phyloP scores from a whole-genome alignment of 1,139 yeast genomes.

The Meyerozyma smithsonii region DNA sequence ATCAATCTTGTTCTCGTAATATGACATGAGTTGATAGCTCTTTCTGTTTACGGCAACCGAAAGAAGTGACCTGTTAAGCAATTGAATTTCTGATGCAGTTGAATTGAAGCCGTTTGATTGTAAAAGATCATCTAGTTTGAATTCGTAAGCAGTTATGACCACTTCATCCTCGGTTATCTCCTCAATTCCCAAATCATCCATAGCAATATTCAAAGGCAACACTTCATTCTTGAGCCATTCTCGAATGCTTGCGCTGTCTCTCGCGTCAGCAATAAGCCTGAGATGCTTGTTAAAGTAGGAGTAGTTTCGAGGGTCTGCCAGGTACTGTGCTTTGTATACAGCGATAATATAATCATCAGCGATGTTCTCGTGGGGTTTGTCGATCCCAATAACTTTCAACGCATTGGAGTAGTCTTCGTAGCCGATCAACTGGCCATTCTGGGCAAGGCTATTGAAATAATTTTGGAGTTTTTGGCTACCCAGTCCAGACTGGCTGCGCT shows the following conservation, averaged over 20 bases:
- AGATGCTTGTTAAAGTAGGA: conserved; percentile 33
- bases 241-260: conserved; percentile 39
- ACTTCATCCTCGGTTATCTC: conserved; percentile 73
- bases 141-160: conserved; percentile 63
- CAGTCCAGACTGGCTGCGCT: conserved; percentile 8
- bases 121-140: conserved; percentile 59
- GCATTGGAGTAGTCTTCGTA: conserved; percentile 55
- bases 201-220: conserved; percentile 52
- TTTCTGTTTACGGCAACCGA: conserved; percentile 39
- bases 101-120: conserved; percentile 50
- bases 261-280: conserved; percentile 38
- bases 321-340: conserved; percentile 39
- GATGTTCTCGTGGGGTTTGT: conserved; percentile 16
- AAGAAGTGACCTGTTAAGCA: conserved; percentile 31
- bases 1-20: conserved; percentile 39
- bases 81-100: conserved; percentile 36
- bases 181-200: conserved; percentile 55
- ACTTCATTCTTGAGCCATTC: conserved; percentile 52
- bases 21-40: conserved; percentile 41
- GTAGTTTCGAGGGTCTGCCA: conserved; percentile 32
- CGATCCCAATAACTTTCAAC: conserved; percentile 49
- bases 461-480: conserved; percentile 26
- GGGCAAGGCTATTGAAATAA: conserved; percentile 47
- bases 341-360: conserved; percentile 44
- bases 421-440: conserved; percentile 57